These are phyloP conservation scores for Chalciporus chontae DNA, from an alignment of 768 basidiomycete genomes.

Conservation along the genomic window DNA sequence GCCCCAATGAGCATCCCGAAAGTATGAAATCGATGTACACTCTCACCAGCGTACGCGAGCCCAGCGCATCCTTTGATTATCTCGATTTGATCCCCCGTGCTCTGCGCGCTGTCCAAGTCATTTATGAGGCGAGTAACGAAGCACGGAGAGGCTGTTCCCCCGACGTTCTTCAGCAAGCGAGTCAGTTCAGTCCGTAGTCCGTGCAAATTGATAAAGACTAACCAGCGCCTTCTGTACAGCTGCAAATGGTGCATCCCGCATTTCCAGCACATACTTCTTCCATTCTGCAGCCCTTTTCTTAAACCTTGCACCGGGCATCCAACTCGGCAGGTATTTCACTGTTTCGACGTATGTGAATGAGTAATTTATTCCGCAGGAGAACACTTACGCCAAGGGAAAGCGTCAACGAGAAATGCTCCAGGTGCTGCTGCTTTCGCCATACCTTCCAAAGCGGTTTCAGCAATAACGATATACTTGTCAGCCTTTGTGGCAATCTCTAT, in stretches of 20 bases:
- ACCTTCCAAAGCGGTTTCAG: constrained; percentile 48
- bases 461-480: constrained; percentile 48
- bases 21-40: neutral
- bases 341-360: constrained; percentile 6
- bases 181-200: neutral
- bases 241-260: constrained; percentile 45
- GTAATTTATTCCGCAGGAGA: neutral
- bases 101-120: constrained; percentile 12
- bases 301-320: constrained; percentile 52
- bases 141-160: constrained; percentile 29
- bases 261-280: constrained; percentile 44
- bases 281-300: constrained; percentile 48
- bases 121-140: constrained; percentile 28
- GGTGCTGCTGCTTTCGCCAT: constrained; percentile 49
- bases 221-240: constrained; percentile 39
- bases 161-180: constrained; percentile 8
- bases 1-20: constrained; percentile 2
- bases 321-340: constrained; percentile 53
- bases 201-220: constrained; percentile 1
- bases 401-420: constrained; percentile 51
- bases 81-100: constrained; percentile 26
- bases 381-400: constrained; percentile 40
- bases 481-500: constrained; percentile 40
- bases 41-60: constrained; percentile 45
- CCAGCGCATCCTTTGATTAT: constrained; percentile 41